A percentile compares a stretch with the other conserved stretches of the same genome.
These are phyloP conservation scores for Dacryopinax spathularia DNA, from an alignment of 768 basidiomycete species.

Conservation along the genomic window DNA sequence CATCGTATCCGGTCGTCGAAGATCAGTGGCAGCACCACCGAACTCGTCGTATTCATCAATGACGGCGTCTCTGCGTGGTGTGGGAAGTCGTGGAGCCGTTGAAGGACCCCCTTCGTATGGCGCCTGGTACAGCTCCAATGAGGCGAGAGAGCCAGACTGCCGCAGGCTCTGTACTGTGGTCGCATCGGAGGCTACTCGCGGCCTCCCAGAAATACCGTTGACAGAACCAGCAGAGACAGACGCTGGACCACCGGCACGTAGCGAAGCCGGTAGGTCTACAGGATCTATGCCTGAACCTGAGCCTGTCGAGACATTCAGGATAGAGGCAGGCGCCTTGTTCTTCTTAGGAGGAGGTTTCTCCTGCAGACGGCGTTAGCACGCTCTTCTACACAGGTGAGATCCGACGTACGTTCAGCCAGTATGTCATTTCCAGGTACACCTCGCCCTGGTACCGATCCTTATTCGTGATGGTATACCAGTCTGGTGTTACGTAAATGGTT, in stretches of 20 bases:
- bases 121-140: constrained; percentile 55
- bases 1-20: constrained; percentile 41
- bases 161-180: neutral
- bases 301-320: neutral
- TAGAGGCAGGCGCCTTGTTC: constrained; percentile 9
- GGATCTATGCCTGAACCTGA: neutral
- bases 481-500: constrained; percentile 29
- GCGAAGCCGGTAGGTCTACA: neutral
- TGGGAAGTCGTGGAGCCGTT: constrained; percentile 26
- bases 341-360: constrained; percentile 70
- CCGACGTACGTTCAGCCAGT: constrained; percentile 76
- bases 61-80: constrained; percentile 11
- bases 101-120: constrained; percentile 43
- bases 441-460: constrained; percentile 94
- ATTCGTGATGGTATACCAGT: constrained; percentile 83
- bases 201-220: neutral
- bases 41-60: constrained; percentile 47
- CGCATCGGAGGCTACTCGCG: neutral
- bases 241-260: neutral
- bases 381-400: no score
- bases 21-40: constrained; percentile 32
- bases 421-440: constrained; percentile 90
- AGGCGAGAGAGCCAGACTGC: constrained; percentile 39
- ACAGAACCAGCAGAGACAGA: neutral
- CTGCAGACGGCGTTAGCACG: constrained; percentile 26